A percentile compares a stretch with the other conserved stretches of the same genome.
These are phyloP conservation scores for Daedalea quercina DNA, from an alignment of 768 basidiomycete genomes.

Conservation along the genomic window DNA sequence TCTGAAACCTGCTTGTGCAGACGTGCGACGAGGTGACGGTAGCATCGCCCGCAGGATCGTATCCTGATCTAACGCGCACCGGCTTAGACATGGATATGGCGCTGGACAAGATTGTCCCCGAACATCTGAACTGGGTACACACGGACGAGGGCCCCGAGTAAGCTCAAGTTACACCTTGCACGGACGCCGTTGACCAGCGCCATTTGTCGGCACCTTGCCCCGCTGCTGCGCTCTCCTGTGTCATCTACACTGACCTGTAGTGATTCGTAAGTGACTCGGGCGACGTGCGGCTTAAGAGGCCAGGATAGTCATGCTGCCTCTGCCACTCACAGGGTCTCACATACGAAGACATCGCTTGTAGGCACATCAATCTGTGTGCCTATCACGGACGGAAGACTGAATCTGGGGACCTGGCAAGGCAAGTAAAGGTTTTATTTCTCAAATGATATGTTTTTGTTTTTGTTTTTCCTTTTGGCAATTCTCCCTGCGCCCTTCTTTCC, in stretches of 20 bases:
- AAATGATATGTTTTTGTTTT: too few relatives aligned
- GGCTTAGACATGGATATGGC: slow-evolving; percentile 89
- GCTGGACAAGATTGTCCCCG: slow-evolving; percentile 83
- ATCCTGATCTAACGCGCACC: background rate
- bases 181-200: too few relatives aligned
- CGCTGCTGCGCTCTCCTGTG: slow-evolving; percentile 3
- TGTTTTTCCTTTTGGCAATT: too few relatives aligned
- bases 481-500: too few relatives aligned
- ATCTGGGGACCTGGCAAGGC: slow-evolving; percentile 94
- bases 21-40: slow-evolving; percentile 36
- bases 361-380: slow-evolving; percentile 81
- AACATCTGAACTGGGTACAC: slow-evolving; percentile 74
- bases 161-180: too few relatives aligned
- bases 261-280: slow-evolving; percentile 55
- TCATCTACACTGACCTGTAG: slow-evolving; percentile 28
- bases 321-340: slow-evolving; percentile 58
- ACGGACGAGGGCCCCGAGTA: slow-evolving; percentile 92
- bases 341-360: slow-evolving; percentile 83
- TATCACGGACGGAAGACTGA: slow-evolving; percentile 71
- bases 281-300: background rate
- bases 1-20: slow-evolving; percentile 14
- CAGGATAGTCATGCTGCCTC: background rate
- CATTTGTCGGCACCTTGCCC: background rate
- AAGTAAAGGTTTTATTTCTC: slow-evolving; percentile 3
- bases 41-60: background rate